Percentiles rank a stretch among this genome's conserved stretches.
These are phyloP conservation scores for Aureobasidium leucospermi DNA, from an alignment of 2,329 filamentous ascomycete species.

Conservation along the genomic window DNA sequence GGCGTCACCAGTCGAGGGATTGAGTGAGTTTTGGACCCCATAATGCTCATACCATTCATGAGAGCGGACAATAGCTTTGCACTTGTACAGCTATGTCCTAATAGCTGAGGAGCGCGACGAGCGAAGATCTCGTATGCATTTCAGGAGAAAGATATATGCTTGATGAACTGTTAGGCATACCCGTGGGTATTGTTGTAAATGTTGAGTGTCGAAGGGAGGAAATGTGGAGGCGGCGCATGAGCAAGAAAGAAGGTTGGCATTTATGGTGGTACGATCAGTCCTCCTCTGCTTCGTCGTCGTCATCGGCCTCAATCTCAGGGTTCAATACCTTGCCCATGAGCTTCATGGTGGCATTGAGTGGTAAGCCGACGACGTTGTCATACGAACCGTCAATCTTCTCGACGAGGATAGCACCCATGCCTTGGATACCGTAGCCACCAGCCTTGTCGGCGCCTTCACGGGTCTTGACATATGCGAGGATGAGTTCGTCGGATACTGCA, in stretches of 20 bases:
- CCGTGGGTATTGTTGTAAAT: no score
- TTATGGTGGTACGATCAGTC: neutral
- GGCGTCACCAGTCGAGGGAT: no score
- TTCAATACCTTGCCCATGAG: constrained; percentile 85
- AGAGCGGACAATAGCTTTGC: no score
- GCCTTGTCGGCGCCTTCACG: constrained; percentile 94
- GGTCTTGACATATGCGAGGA: constrained; percentile 71
- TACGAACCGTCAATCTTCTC: constrained; percentile 83
- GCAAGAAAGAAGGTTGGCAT: neutral
- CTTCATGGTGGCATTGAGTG: constrained; percentile 67
- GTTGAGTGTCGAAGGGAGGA: no score
- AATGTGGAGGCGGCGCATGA: neutral
- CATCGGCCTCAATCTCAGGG: constrained; percentile 58
- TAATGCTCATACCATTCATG: no score
- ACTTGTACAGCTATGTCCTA: no score
- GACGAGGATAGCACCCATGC: constrained; percentile 75
- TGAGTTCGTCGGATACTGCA: constrained; percentile 69
- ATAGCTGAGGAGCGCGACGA: no score
- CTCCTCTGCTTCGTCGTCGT: constrained; percentile 19
- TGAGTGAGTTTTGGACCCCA: no score
- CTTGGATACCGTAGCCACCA: constrained; percentile 91
- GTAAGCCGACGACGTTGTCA: constrained; percentile 91
- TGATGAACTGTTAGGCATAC: no score
- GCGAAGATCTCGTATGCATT: no score
- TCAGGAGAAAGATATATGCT: no score